Percentiles rank a stretch among this genome's conserved stretches.
Evolutionary conservation across 2,329 filamentous ascomycete species (phyloP).

Genomic region (Colletotrichum coccodes): DNA sequence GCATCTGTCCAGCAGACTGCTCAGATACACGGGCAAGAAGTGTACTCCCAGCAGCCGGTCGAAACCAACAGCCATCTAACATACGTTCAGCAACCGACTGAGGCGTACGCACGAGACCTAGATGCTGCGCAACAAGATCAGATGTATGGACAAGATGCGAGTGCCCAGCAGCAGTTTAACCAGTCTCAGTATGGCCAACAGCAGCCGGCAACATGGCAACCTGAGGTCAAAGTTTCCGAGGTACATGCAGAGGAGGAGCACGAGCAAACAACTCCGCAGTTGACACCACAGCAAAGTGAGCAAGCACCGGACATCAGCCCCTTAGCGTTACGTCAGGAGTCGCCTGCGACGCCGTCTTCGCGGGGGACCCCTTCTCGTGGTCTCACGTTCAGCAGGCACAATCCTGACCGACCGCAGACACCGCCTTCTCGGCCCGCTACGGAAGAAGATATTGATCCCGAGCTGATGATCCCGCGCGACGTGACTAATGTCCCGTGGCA

Average conservation of each 20-base stretch:
- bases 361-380: constrained; percentile 33
- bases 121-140: too few relatives aligned
- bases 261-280: constrained; percentile 31
- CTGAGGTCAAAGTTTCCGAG: constrained; percentile 12
- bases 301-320: constrained; percentile 34
- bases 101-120: too few relatives aligned
- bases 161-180: neutral
- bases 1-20: neutral
- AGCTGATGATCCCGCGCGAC: constrained; percentile 39
- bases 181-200: neutral
- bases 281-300: constrained; percentile 26
- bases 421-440: constrained; percentile 13
- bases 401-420: constrained; percentile 36
- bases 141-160: neutral
- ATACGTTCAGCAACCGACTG: too few relatives aligned
- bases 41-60: neutral
- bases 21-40: constrained; percentile 1
- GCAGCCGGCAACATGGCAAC: neutral
- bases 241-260: neutral
- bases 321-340: constrained; percentile 30
- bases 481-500: constrained; percentile 46
- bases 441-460: constrained; percentile 31
- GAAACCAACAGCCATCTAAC: too few relatives aligned
- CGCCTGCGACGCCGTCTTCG: constrained; percentile 18
- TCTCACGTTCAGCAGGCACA: constrained; percentile 41